Base-by-base conservation (phyloP, 345 rosid species). In the Bretschneidera sinensis region DNA sequence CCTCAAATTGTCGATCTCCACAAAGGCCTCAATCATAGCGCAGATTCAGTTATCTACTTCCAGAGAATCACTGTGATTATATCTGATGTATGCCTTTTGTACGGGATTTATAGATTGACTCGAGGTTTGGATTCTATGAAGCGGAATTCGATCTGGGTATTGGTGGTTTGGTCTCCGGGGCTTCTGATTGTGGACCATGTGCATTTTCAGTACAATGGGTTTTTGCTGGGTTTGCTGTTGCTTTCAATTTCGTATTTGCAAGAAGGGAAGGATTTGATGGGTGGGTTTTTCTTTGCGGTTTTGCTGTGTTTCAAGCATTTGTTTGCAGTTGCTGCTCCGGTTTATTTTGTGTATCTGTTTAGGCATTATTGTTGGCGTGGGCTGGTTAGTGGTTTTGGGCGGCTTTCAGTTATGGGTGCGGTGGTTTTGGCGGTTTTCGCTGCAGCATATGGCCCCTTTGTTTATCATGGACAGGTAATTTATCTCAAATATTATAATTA, bases 191-290 rank as follows among this genome's bases (percentile, higher is more conserved):
- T 94, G 21, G 99, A 94, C 75, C 96, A 86, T 55, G 50, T 94
- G 59, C 99, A 94, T 83, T 94, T 88, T 58, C 96, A 94, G 83
- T 90, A 94, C 65, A 94, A 94, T 65, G 99, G 96, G 14, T 90
- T 94, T 70, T 57, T 90, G 66, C 59, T 94, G 25, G 97, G 99
- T 15, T 75, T 72, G 83, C 18, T 90, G 76, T 64, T 94, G 77
- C 60, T 90, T 66, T 90, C 97, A 17, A 72, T 94, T 72, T 94
- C 97, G 17, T 94, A 48, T 74, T 66, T 94, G 62, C 78, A 73
- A 54, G 89, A 90, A 51, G 91, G 91, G 64, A 83, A 80, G 74
- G 96, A 94, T 79, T 59, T 90, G 67, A 57, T 83, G 59, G 97
- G 99, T 57, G 99, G 96, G 11, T 83, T 88, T 52, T 20, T 85